phyloP scores from a whole-genome alignment of 768 basidiomycete species.

The Coprinopsis marcescibilis region DNA sequence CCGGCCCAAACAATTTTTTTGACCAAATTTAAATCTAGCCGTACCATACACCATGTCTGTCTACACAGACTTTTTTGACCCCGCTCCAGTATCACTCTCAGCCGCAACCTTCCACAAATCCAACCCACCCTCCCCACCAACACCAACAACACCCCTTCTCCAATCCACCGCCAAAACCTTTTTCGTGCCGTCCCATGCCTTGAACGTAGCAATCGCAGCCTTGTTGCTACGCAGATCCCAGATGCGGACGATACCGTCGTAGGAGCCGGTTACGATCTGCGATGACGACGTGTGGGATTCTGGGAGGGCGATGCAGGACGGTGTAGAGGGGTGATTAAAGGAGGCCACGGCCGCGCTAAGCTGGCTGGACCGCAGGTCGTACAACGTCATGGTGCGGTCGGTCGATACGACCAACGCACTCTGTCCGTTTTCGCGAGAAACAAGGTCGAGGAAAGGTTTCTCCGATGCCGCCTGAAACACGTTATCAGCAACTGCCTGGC shows the following conservation, averaged over 20 bases:
- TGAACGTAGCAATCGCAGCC: slow-evolving; percentile 58
- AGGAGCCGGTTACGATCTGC: slow-evolving; percentile 66
- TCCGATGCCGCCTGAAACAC: slow-evolving; percentile 62
- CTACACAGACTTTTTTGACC: background rate
- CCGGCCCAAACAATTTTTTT: no score
- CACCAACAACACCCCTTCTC: slow-evolving; percentile 47
- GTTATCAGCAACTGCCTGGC: no score
- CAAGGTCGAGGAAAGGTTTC: slow-evolving; percentile 69
- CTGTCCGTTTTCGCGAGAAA: slow-evolving; percentile 36
- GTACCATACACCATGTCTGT: slow-evolving; percentile 11
- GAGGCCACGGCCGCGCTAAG: slow-evolving; percentile 19
- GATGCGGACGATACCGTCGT: slow-evolving; percentile 71
- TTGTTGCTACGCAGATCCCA: slow-evolving; percentile 76
- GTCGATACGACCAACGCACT: slow-evolving; percentile 60
- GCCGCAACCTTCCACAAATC: slow-evolving; percentile 57
- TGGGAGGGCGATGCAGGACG: slow-evolving; percentile 48
- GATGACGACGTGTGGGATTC: slow-evolving; percentile 23
- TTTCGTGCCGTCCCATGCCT: slow-evolving; percentile 44
- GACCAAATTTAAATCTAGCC: no score
- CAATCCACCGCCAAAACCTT: slow-evolving; percentile 61
- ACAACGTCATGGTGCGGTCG: slow-evolving; percentile 67
- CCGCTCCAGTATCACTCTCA: slow-evolving; percentile 13
- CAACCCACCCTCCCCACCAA: slow-evolving; percentile 62
- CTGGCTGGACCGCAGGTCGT: slow-evolving; percentile 51
- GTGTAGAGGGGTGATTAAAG: slow-evolving; percentile 51